Evolutionary conservation across 164 flowering plant species (phyloP).

Genomic region (Echeveria elegans): DNA sequence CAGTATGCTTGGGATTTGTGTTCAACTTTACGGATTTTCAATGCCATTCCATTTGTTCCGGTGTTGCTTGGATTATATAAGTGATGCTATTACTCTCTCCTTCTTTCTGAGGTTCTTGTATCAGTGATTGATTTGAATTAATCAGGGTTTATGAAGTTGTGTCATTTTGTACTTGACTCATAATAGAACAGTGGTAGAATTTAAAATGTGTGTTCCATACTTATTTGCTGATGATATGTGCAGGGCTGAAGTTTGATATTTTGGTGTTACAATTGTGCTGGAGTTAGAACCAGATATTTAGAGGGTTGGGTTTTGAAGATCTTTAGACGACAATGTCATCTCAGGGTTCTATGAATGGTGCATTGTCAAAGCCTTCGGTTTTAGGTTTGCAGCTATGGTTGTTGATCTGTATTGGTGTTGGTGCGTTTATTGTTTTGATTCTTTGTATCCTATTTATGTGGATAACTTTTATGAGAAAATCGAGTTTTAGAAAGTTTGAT

Average conservation of each 20-base stretch:
- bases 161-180: background rate
- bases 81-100: background rate
- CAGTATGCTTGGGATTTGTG: background rate
- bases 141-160: background rate
- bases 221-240: background rate
- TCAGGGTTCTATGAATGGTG: background rate
- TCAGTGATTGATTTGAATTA: background rate
- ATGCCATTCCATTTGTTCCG: too few relatives aligned
- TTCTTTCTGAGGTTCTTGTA: background rate
- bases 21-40: background rate
- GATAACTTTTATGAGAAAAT: conserved; percentile 46
- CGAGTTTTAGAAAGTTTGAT: conserved; percentile 34
- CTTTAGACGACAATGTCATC: background rate
- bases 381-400: conserved; percentile 68
- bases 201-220: background rate
- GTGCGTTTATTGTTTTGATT: conserved; percentile 54
- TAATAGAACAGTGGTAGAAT: background rate
- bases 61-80: conserved; percentile 2
- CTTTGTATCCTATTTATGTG: conserved; percentile 48
- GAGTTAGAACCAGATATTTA: too few relatives aligned
- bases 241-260: background rate
- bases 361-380: conserved; percentile 13
- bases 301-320: too few relatives aligned
- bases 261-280: background rate
- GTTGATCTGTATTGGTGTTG: conserved; percentile 58